Evolutionary conservation across 495 filamentous ascomycete species (phyloP).

Genomic region (Daldinia loculata): DNA sequence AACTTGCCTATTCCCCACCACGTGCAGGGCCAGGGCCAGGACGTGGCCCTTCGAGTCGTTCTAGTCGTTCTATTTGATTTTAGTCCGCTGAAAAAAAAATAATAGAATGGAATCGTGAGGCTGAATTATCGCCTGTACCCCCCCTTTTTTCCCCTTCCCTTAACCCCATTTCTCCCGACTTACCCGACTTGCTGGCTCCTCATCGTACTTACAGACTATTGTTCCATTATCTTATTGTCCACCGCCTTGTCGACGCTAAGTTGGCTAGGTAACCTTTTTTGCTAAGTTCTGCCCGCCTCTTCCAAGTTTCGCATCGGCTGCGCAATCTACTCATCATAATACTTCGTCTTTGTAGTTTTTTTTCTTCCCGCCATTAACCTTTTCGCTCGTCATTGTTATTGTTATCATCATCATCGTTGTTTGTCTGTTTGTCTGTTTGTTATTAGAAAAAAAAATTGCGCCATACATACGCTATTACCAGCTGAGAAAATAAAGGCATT

Average conservation of each 20-base stretch:
- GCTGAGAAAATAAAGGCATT: conserved; percentile 18
- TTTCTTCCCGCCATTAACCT: neutral
- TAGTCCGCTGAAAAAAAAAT: conserved; percentile 3
- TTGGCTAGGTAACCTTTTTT: conserved; percentile 9
- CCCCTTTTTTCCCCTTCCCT: neutral
- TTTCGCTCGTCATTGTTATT: neutral
- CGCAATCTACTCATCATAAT: conserved; percentile 38
- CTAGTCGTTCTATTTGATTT: neutral
- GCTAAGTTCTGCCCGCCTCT: neutral
- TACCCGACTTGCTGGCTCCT: neutral
- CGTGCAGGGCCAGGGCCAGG: neutral
- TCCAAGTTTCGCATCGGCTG: conserved; percentile 10
- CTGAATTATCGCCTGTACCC: conserved; percentile 16
- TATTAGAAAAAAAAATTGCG: neutral
- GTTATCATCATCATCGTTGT: conserved; percentile 1
- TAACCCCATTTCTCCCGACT: neutral
- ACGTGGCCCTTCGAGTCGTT: neutral
- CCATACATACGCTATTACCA: conserved; percentile 6
- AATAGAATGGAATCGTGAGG: conserved; percentile 30
- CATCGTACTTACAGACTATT: neutral
- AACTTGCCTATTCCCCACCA: neutral
- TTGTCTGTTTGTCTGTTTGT: neutral
- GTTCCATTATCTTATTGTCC: conserved; percentile 3
- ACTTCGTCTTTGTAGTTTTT: neutral
- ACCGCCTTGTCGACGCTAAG: conserved; percentile 7